phyloP scores from a whole-genome alignment of 495 filamentous ascomycete species.

The Penicillium waksmanii region DNA sequence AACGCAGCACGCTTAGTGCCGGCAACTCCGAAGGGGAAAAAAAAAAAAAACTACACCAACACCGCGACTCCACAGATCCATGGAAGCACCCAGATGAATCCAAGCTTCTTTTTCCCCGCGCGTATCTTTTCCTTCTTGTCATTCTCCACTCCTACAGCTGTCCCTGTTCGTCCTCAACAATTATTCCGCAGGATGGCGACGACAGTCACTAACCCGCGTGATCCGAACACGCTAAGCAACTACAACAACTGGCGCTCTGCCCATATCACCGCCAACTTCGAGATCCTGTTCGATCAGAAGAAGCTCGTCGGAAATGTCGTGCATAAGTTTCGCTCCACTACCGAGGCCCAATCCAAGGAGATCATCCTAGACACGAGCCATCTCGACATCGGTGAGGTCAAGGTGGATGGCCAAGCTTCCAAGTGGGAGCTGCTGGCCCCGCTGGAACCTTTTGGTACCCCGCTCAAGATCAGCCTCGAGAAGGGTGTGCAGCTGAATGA shows the following conservation, averaged over 20 bases:
- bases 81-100: constrained; percentile 15
- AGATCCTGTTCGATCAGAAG: constrained; percentile 78
- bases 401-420: constrained; percentile 59
- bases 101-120: neutral
- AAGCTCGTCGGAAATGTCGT: constrained; percentile 74
- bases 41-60: neutral
- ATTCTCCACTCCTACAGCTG: neutral
- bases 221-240: constrained; percentile 92
- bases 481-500: constrained; percentile 63
- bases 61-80: no score
- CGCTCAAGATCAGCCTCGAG: constrained; percentile 72
- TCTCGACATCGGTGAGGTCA: constrained; percentile 69
- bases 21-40: constrained; percentile 7
- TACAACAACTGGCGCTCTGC: constrained; percentile 82
- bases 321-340: constrained; percentile 72
- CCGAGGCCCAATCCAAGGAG: constrained; percentile 67
- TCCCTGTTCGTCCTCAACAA: neutral
- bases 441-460: constrained; percentile 75
- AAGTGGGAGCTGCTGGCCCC: constrained; percentile 72
- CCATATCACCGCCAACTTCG: constrained; percentile 77
- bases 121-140: constrained; percentile 2
- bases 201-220: constrained; percentile 57
- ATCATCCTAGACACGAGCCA: constrained; percentile 87
- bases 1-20: constrained; percentile 10
- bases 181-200: constrained; percentile 41